Percentiles rank a stretch among this genome's conserved stretches.
phyloP scores from a whole-genome alignment of 1,139 yeast genomes.

The Magnusiomyces fungicola region DNA sequence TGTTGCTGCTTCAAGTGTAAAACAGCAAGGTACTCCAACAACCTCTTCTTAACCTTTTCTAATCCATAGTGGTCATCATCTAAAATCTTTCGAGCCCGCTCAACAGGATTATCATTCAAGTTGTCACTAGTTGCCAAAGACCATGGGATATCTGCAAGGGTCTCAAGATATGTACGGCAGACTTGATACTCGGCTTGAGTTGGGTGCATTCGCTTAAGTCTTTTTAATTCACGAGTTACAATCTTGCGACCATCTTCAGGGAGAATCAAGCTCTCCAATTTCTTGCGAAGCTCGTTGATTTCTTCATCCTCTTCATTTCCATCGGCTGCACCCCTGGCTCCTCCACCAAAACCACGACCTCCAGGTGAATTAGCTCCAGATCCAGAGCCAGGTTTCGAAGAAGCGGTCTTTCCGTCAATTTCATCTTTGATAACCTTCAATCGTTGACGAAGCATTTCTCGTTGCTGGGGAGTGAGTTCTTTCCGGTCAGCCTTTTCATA shows the following conservation, averaged over 20 bases:
- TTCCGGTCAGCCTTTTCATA: slow-evolving; percentile 21
- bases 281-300: slow-evolving; percentile 26
- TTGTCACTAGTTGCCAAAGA: slow-evolving; percentile 26
- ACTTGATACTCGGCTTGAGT: slow-evolving; percentile 72
- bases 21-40: slow-evolving; percentile 76
- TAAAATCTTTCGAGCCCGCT: slow-evolving; percentile 50
- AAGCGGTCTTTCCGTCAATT: slow-evolving; percentile 19
- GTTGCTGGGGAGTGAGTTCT: slow-evolving; percentile 21
- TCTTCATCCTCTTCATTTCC: slow-evolving; percentile 32
- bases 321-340: slow-evolving; percentile 12
- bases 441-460: slow-evolving; percentile 27
- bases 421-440: slow-evolving; percentile 25
- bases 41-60: slow-evolving; percentile 69
- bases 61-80: slow-evolving; percentile 83
- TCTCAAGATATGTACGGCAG: slow-evolving; percentile 61
- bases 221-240: slow-evolving; percentile 54
- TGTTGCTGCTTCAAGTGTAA: slow-evolving; percentile 45
- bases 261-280: slow-evolving; percentile 25
- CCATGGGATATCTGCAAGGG: slow-evolving; percentile 57
- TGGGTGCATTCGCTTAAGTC: slow-evolving; percentile 56
- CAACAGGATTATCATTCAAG: slow-evolving; percentile 40
- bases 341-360: neutral
- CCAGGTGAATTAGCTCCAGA: neutral
- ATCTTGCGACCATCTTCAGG: slow-evolving; percentile 39
- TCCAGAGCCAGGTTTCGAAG: slow-evolving; percentile 3